A percentile compares a stretch with the other conserved stretches of the same genome.
Conservation (phyloP, 2,329 filamentous ascomycete species). For the Ambrosiella cleistominuta region DNA sequence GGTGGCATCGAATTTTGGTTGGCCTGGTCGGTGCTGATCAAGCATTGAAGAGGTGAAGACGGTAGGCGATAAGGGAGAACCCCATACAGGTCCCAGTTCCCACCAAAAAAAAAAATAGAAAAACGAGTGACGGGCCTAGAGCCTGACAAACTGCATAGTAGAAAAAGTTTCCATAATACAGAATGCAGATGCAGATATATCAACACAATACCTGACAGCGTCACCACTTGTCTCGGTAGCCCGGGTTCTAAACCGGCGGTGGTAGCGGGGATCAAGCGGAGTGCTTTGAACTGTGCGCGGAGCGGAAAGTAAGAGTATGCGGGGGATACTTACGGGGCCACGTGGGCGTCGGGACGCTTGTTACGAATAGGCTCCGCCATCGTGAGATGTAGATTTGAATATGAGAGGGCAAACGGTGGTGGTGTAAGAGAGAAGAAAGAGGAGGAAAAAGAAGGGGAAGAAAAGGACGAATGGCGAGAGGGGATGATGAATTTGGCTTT, state of each 20-base stretch:
- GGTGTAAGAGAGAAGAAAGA: slow-evolving; percentile 18
- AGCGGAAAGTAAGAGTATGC: slow-evolving; percentile 13
- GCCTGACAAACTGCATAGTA: no score
- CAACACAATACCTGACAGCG: background rate
- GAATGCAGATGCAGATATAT: background rate
- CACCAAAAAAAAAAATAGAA: background rate
- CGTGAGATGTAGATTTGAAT: slow-evolving; percentile 16
- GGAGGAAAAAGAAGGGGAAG: slow-evolving; percentile 17
- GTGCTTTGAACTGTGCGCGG: background rate
- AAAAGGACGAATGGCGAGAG: slow-evolving; percentile 17
- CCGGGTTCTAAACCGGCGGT: background rate
- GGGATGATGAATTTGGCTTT: slow-evolving; percentile 15
- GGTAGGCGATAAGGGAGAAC: background rate
- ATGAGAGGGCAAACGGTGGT: slow-evolving; percentile 12
- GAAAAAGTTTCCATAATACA: background rate
- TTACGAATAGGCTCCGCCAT: slow-evolving; percentile 50
- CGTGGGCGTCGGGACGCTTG: slow-evolving; percentile 38
- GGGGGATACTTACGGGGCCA: slow-evolving; percentile 37
- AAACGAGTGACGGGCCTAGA: background rate
- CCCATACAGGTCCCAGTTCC: background rate
- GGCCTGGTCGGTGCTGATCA: background rate
- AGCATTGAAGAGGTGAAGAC: background rate
- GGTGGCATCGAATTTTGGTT: background rate
- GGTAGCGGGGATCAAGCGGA: background rate
- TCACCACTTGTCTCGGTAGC: background rate